Conservation (phyloP, 2,329 filamentous ascomycete genomes). For the Chaetoscypha palmicola region DNA sequence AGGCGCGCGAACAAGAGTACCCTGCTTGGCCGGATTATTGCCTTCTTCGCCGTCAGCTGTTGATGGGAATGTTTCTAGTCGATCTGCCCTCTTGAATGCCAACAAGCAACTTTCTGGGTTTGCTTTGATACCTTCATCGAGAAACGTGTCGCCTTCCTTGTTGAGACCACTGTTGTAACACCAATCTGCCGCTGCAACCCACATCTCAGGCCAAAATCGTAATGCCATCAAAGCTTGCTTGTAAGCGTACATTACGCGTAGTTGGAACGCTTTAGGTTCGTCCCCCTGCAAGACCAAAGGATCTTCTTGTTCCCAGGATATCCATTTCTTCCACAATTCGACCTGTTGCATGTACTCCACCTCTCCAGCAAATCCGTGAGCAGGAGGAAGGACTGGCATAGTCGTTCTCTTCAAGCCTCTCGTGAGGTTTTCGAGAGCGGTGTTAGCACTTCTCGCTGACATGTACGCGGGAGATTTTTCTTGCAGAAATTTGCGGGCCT, state of each 20-base stretch:
- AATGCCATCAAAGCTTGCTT: slow-evolving; percentile 90
- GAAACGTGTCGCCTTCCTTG: slow-evolving; percentile 58
- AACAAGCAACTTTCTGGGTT: slow-evolving; percentile 92
- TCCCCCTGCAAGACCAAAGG: slow-evolving; percentile 80
- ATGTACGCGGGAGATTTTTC: slow-evolving; percentile 91
- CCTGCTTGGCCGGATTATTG: slow-evolving; percentile 54
- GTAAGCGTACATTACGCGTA: slow-evolving; percentile 82
- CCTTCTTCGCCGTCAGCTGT: slow-evolving; percentile 62
- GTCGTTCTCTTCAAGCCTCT: slow-evolving; percentile 69
- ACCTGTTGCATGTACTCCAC: slow-evolving; percentile 79
- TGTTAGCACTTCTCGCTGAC: slow-evolving; percentile 87
- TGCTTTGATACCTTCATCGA: slow-evolving; percentile 74
- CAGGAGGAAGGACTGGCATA: slow-evolving; percentile 73
- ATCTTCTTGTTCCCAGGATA: slow-evolving; percentile 91
- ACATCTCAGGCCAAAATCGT: slow-evolving; percentile 91
- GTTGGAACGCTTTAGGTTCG: slow-evolving; percentile 65
- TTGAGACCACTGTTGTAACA: slow-evolving; percentile 72
- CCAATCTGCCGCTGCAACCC: slow-evolving; percentile 92
- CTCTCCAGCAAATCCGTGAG: slow-evolving; percentile 79
- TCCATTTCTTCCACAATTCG: slow-evolving; percentile 87
- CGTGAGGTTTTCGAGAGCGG: slow-evolving; percentile 83
- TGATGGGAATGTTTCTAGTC: slow-evolving; percentile 71
- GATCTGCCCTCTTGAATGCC: slow-evolving; percentile 82
- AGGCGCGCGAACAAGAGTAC: slow-evolving; percentile 63
- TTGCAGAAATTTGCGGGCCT: slow-evolving; percentile 91